Evolutionary conservation across 140 eudicot species (phyloP).

Genomic region (Oenanthe javanica): DNA sequence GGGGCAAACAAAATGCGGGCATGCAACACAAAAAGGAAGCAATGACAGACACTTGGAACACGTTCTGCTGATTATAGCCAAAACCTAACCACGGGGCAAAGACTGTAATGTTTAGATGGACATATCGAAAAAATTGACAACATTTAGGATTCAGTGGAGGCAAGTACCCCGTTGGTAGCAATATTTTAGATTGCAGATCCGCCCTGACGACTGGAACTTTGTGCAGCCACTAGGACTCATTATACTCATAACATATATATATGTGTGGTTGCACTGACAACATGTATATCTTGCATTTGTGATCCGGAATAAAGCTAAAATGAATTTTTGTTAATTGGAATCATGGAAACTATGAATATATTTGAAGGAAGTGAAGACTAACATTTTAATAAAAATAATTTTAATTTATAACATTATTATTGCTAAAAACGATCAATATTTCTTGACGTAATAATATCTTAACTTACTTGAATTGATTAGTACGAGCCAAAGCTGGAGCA

Average conservation of each 20-base stretch:
- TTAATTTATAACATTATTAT: not conserved
- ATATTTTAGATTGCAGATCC: too few species aligned
- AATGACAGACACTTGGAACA: not conserved
- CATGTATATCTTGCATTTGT: too few species aligned
- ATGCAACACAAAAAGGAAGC: not conserved
- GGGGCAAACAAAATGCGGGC: not conserved
- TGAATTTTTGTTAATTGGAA: too few species aligned
- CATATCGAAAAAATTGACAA: not conserved
- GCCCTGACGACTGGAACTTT: too few species aligned
- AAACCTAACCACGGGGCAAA: not conserved
- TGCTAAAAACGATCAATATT: not conserved
- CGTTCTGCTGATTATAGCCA: not conserved
- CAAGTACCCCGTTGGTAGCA: not conserved
- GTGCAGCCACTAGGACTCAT: too few species aligned
- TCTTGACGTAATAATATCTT: too few species aligned
- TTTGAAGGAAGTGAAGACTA: not conserved
- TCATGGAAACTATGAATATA: too few species aligned
- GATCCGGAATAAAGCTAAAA: too few species aligned
- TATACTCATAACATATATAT: too few species aligned
- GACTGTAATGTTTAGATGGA: too few species aligned
- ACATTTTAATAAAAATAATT: not conserved
- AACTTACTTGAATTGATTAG: constrained; percentile 47
- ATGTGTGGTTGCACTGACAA: too few species aligned
- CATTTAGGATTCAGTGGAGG: not conserved
- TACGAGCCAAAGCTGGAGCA: constrained; percentile 29